Evolutionary conservation across 441 rosid species (phyloP).

Genomic region (Metrosideros polymorpha): DNA sequence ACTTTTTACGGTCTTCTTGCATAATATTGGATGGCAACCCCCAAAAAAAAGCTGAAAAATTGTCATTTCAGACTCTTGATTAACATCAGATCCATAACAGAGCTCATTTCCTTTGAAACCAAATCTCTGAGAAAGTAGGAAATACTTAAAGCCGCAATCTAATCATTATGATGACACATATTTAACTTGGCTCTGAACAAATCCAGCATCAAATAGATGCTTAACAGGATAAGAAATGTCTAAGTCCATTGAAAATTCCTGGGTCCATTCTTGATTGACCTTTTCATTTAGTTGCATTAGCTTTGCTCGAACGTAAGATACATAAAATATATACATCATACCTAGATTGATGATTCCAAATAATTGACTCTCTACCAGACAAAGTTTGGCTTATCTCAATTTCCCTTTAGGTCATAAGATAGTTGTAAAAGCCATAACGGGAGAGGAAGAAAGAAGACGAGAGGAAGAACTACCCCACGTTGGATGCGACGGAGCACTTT

Average conservation of each 20-base stretch:
- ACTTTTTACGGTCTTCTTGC: background rate
- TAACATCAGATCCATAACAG: background rate
- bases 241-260: background rate
- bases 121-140: background rate
- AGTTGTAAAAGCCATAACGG: background rate
- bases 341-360: background rate
- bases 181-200: background rate
- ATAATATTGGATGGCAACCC: background rate
- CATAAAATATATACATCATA: background rate
- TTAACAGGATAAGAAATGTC: background rate
- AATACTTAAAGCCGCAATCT: background rate
- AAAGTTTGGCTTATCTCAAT: background rate
- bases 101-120: background rate
- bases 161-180: background rate
- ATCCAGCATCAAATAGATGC: background rate
- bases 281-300: background rate
- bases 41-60: background rate
- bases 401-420: background rate
- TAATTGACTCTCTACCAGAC: background rate
- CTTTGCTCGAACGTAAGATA: background rate
- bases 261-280: background rate
- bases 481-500: slow-evolving; percentile 83
- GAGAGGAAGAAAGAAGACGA: background rate
- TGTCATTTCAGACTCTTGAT: background rate
- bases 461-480: slow-evolving; percentile 46